A percentile compares a stretch with the other conserved stretches of the same genome.
Conservation (phyloP, 306 rosid genomes). For the Dicorynia guianensis region DNA sequence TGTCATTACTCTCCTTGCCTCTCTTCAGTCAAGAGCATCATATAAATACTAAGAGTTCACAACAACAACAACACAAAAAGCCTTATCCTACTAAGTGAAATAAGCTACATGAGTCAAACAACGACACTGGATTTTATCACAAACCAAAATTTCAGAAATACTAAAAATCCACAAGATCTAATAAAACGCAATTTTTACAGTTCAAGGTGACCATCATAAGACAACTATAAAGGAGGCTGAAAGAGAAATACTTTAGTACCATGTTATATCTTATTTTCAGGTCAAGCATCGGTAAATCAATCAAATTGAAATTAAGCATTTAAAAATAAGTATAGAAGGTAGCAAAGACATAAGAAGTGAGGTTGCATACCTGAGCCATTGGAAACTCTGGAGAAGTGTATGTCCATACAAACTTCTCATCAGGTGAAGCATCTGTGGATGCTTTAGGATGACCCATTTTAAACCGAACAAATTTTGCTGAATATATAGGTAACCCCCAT, state of each 20-base stretch:
- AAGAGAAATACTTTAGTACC: conserved; percentile 19
- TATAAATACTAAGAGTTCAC: not conserved
- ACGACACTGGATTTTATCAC: no score
- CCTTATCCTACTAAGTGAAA: no score
- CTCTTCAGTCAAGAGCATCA: conserved; percentile 20
- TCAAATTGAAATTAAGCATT: conserved; percentile 24
- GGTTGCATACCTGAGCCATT: conserved; percentile 71
- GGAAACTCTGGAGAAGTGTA: conserved; percentile 82
- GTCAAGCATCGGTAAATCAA: conserved; percentile 29
- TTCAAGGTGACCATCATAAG: conserved; percentile 19
- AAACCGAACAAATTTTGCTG: conserved; percentile 77
- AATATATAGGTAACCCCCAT: conserved; percentile 73
- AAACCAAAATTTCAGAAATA: no score
- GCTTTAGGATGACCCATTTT: conserved; percentile 69
- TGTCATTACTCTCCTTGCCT: not conserved
- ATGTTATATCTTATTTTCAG: conserved; percentile 32
- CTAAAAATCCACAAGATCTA: not conserved
- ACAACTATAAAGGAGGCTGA: not conserved
- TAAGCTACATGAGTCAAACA: no score
- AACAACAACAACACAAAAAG: no score
- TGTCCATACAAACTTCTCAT: conserved; percentile 71
- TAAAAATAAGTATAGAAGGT: conserved; percentile 22
- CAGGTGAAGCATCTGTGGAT: conserved; percentile 46
- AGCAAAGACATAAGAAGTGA: conserved; percentile 30
- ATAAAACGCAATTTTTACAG: conserved; percentile 1